These are phyloP conservation scores for Oryza rufipogon DNA, from an alignment of 176 grass and related monocot species.

Conservation along the genomic window DNA sequence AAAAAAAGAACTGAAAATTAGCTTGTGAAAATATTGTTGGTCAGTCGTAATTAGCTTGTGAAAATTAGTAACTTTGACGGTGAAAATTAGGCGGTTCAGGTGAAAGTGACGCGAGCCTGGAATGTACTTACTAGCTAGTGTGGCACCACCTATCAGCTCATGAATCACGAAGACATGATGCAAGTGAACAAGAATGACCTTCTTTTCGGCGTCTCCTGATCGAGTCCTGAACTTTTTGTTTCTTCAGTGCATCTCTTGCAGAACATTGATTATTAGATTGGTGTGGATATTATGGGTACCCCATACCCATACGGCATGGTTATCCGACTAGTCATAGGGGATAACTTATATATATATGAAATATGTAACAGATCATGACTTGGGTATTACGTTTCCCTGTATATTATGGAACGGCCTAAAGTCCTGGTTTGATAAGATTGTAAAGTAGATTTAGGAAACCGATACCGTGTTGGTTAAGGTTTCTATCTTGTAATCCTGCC, in stretches of 20 bases:
- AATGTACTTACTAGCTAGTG: not conserved
- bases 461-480: no score
- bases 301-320: no score
- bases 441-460: no score
- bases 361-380: no score
- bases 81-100: slow-evolving; percentile 21
- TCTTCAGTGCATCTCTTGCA: not conserved
- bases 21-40: not conserved
- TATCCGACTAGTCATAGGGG: no score
- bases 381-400: no score
- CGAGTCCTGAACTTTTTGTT: not conserved
- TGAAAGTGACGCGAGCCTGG: slow-evolving; percentile 18
- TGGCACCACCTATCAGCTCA: not conserved
- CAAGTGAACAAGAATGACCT: not conserved
- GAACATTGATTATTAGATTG: slow-evolving; percentile 16
- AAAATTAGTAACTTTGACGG: slow-evolving; percentile 35
- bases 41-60: slow-evolving; percentile 20
- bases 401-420: no score
- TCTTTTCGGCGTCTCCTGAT: not conserved
- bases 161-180: slow-evolving; percentile 19
- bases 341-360: no score
- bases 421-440: no score
- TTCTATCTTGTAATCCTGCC: no score
- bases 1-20: no score
- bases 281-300: no score